These are phyloP conservation scores for Annulohypoxylon bovei DNA, from an alignment of 495 filamentous ascomycete genomes.

Conservation along the genomic window DNA sequence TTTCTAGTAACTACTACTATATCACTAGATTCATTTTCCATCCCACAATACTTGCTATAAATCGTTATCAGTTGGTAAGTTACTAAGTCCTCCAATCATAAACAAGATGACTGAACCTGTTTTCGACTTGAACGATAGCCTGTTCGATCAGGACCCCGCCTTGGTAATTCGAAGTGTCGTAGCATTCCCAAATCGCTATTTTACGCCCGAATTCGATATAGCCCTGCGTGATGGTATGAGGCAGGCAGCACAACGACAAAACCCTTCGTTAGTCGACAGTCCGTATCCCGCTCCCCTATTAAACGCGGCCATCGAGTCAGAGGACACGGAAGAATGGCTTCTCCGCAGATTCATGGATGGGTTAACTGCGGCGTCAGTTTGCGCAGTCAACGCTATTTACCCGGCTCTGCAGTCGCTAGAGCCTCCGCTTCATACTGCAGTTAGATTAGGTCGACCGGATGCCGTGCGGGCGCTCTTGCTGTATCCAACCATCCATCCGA, in stretches of 20 bases:
- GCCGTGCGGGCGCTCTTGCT: neutral
- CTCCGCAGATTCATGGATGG: neutral
- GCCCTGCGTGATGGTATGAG: neutral
- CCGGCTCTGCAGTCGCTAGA: neutral
- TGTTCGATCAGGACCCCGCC: neutral
- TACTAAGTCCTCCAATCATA: neutral
- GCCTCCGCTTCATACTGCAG: constrained; percentile 2
- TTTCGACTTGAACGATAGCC: neutral
- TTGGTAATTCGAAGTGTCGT: neutral
- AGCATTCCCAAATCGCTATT: neutral
- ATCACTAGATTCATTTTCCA: neutral
- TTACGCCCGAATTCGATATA: neutral
- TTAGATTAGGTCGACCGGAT: neutral
- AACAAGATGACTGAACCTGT: neutral
- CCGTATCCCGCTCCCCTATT: neutral
- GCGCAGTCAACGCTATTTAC: neutral
- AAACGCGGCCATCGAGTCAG: neutral
- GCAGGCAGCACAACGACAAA: neutral
- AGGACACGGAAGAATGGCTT: too few species aligned
- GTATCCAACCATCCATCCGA: neutral
- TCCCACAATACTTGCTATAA: neutral
- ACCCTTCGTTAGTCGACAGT: neutral
- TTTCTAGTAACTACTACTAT: too few species aligned
- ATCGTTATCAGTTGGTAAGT: neutral
- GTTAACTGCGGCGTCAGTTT: neutral